Base-by-base conservation (phyloP, 805 yeast genomes). In the Spathaspora hagerdaliae region DNA sequence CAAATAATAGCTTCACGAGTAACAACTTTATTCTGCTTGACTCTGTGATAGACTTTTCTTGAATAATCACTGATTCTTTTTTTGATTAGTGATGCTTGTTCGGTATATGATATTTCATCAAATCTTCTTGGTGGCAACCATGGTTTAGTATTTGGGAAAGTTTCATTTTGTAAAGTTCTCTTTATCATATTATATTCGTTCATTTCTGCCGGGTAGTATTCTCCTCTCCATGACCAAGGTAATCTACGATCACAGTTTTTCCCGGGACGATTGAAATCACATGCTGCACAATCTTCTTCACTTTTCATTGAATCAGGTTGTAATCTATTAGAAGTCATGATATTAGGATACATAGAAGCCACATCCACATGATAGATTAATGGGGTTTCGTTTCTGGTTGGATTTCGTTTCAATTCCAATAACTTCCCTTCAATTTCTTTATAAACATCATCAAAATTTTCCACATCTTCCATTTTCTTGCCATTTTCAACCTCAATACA, bases 151-250 rank as follows among this genome's bases (percentile, higher is more conserved):
- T 82, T 78, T 0, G 92, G 88, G 55, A 89, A 89, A 1, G 77
- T 71, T 61, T 92, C 98, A 53, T 78, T 80, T 51, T 85, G 87
- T 35, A 92, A 65, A 0, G 96, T 85, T 58, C 92, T 75, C 60
- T 86, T 87, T 36, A 94, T 82, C 95, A 90, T 86, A 47, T 83
- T 79, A 61, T 94, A 92, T 58, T 94, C 99, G 58, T 85, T 90
- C 78, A 81, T 82, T 60, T 87, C 84, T 0, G 97, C 89, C 0
- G 99, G 98, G 52, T 75, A 86, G 57, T 75, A 95, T 56, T 94
- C 99, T 43, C 98, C 99, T 71, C 99, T 82, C 98, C 99, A 94
- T 6, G 96, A 77, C 99, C 99, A 94, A 0, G 91, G 87, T 45
- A 94, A 67, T 45, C 92, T 72, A 59, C 99, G 74, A 56, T 92